These are phyloP conservation scores for Phlebopus sp. DNA, from an alignment of 1,284 basidiomycete genomes.

Conservation along the genomic window DNA sequence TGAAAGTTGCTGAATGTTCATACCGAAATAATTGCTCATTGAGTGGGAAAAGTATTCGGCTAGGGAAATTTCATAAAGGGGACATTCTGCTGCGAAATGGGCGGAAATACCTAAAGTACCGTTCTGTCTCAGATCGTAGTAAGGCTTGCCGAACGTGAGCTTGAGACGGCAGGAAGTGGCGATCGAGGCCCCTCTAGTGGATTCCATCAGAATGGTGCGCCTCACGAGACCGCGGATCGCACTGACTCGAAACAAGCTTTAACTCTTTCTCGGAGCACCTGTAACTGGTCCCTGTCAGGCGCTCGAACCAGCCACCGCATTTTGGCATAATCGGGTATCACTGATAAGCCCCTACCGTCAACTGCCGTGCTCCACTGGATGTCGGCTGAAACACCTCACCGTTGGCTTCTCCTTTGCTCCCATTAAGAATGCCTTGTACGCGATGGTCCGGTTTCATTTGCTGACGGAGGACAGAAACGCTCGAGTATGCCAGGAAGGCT, in stretches of 20 bases:
- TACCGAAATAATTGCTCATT: constrained; percentile 40
- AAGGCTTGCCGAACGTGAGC: constrained; percentile 39
- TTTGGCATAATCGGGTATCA: constrained; percentile 77
- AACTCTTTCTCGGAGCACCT: constrained; percentile 47
- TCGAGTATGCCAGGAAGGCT: constrained; percentile 75
- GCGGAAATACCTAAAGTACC: constrained; percentile 46
- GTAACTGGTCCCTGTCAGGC: constrained; percentile 55
- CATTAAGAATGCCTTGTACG: constrained; percentile 64
- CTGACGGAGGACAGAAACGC: constrained; percentile 73
- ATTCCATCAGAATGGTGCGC: constrained; percentile 7
- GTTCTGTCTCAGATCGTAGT: constrained; percentile 65
- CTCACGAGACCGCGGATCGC: neutral
- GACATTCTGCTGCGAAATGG: neutral
- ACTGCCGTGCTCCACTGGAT: neutral
- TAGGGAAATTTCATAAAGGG: constrained; percentile 21
- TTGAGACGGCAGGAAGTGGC: constrained; percentile 68
- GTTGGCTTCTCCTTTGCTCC: constrained; percentile 62
- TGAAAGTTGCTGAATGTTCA: constrained; percentile 31
- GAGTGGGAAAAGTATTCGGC: constrained; percentile 46
- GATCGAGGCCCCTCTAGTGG: constrained; percentile 59
- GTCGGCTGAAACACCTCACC: constrained; percentile 37
- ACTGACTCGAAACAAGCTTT: constrained; percentile 57
- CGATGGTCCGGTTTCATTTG: constrained; percentile 67
- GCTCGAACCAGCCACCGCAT: constrained; percentile 69
- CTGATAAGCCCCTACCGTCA: constrained; percentile 33